phyloP scores from a whole-genome alignment of 129 eudicot species.

The Helichrysum umbraculigerum region DNA sequence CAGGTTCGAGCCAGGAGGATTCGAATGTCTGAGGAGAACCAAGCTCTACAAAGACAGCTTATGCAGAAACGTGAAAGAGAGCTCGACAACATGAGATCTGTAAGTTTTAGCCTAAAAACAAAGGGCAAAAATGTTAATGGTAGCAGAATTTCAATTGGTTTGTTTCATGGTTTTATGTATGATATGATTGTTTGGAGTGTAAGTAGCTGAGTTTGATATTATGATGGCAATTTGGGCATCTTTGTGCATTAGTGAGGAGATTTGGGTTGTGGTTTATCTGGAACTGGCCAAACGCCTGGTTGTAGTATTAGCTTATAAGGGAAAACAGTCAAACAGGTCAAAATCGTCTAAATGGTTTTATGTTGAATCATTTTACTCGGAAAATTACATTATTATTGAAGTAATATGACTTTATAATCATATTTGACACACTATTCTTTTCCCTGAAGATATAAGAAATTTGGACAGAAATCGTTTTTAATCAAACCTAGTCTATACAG shows the following conservation, averaged over 20 bases:
- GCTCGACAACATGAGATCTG: slow-evolving; percentile 40
- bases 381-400: not conserved
- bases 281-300: not conserved
- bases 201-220: not conserved
- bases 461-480: not conserved
- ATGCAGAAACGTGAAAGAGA: slow-evolving; percentile 57
- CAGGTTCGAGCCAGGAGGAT: slow-evolving; percentile 65
- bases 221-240: not conserved
- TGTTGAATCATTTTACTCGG: not conserved
- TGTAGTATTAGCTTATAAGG: not conserved
- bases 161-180: not conserved
- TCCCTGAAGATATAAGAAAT: not conserved
- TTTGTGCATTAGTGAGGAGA: not conserved
- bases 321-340: not conserved
- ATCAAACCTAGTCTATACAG: not conserved
- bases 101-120: slow-evolving; percentile 11
- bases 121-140: not conserved
- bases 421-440: not conserved
- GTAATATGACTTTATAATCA: not conserved
- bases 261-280: not conserved
- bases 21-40: slow-evolving; percentile 59
- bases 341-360: not conserved
- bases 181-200: not conserved
- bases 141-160: not conserved
- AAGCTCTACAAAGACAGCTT: slow-evolving; percentile 57